A percentile compares a stretch with the other conserved stretches of the same genome.
These are phyloP conservation scores for Infundibulicybe gibba DNA, from an alignment of 768 basidiomycete species.

Conservation along the genomic window DNA sequence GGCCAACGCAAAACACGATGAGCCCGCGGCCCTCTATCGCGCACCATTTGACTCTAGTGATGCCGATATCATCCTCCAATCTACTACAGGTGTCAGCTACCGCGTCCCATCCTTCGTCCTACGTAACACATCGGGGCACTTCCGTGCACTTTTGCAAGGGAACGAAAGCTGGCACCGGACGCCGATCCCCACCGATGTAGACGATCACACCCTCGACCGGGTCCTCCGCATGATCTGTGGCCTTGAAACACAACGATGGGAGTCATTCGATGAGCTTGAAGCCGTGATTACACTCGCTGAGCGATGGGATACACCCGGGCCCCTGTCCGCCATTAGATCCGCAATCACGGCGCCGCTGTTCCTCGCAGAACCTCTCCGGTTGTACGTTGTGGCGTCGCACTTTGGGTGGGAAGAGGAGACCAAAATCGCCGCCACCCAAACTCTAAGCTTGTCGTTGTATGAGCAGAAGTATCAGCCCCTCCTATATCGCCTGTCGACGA, in stretches of 20 bases:
- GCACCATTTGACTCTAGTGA: constrained; percentile 35
- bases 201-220: constrained; percentile 29
- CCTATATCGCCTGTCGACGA: constrained; percentile 30
- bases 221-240: constrained; percentile 39
- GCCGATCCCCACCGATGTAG: constrained; percentile 25
- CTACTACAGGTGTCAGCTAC: constrained; percentile 38
- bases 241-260: constrained; percentile 33
- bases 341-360: constrained; percentile 38
- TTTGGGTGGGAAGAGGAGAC: constrained; percentile 44
- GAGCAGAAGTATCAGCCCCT: constrained; percentile 23
- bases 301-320: constrained; percentile 43
- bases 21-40: constrained; percentile 10
- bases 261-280: constrained; percentile 36
- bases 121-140: constrained; percentile 34
- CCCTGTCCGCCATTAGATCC: constrained; percentile 37
- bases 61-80: constrained; percentile 39
- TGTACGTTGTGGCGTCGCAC: constrained; percentile 41
- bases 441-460: constrained; percentile 36
- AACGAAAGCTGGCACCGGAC: constrained; percentile 4
- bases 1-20: constrained; percentile 13
- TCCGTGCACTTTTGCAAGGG: constrained; percentile 36
- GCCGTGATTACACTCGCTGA: constrained; percentile 36
- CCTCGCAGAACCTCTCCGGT: constrained; percentile 39
- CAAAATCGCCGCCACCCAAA: constrained; percentile 34
- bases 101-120: constrained; percentile 39